These are phyloP conservation scores for Tolypocladium cylindrosporum DNA, from an alignment of 2,329 filamentous ascomycete genomes.

Conservation along the genomic window DNA sequence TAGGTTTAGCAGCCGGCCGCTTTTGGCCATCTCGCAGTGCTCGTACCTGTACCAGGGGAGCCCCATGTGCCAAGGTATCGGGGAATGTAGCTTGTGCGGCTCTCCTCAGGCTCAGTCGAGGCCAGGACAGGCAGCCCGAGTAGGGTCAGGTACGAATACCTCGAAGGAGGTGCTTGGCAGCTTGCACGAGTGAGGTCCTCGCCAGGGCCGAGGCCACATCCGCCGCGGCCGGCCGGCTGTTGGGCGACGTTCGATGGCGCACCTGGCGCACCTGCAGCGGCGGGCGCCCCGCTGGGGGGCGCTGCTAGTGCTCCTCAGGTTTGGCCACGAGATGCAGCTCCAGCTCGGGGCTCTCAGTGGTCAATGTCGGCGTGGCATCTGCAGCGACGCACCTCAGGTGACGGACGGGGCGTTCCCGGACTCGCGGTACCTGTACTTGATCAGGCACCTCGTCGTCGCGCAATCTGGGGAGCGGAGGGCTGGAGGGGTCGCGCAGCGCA, in stretches of 20 bases:
- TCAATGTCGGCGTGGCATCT: neutral
- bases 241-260: too few relatives aligned
- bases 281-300: neutral
- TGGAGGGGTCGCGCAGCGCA: neutral
- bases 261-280: neutral
- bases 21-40: too few relatives aligned
- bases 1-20: too few relatives aligned
- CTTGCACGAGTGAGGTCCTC: neutral
- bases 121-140: neutral
- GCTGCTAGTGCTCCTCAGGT: neutral
- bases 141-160: too few relatives aligned
- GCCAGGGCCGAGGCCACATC: neutral
- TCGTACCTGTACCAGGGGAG: neutral
- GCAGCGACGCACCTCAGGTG: neutral
- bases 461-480: neutral
- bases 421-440: neutral
- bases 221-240: too few relatives aligned
- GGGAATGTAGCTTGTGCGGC: neutral
- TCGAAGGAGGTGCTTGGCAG: too few relatives aligned
- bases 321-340: neutral
- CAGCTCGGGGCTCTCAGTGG: neutral
- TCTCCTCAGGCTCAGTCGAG: neutral
- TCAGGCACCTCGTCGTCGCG: neutral
- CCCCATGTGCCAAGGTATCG: too few relatives aligned
- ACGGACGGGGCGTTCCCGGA: neutral